A percentile compares a stretch with the other conserved stretches of the same genome.
phyloP scores from a whole-genome alignment of 768 basidiomycete genomes.

The Trametes sanguinea region DNA sequence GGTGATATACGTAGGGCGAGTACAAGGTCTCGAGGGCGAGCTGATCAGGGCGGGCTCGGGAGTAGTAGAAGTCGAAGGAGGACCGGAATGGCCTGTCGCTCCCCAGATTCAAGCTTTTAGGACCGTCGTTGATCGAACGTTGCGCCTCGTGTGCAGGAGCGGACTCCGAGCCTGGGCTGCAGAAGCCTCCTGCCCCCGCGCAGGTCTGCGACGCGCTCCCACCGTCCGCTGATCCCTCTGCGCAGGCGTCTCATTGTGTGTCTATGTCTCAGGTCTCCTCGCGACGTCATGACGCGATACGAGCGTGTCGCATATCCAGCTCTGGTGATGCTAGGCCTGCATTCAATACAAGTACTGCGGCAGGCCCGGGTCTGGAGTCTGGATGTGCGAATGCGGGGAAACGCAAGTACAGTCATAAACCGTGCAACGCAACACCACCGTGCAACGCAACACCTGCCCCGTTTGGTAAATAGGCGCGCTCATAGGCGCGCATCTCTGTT shows the following conservation, averaged over 20 bases:
- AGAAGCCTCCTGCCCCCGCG: background rate
- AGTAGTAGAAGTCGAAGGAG: constrained; percentile 1
- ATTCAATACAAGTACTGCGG: too few species aligned
- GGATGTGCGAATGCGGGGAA: too few species aligned
- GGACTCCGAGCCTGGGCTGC: constrained; percentile 13
- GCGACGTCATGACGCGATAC: background rate
- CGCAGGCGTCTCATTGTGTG: too few species aligned
- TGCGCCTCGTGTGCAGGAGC: constrained; percentile 18
- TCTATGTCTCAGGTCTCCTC: background rate
- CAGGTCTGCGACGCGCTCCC: too few species aligned
- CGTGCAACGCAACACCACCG: background rate
- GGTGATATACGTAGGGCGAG: background rate
- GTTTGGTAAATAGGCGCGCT: background rate
- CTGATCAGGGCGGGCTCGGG: background rate
- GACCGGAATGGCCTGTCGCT: background rate
- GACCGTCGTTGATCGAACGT: constrained; percentile 10
- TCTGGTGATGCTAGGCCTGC: too few species aligned
- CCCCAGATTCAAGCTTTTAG: constrained; percentile 8
- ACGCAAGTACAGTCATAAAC: background rate
- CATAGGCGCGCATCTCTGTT: background rate
- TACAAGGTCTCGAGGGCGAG: background rate
- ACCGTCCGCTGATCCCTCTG: too few species aligned
- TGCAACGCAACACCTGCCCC: background rate
- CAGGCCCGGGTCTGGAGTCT: too few species aligned
- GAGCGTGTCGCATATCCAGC: background rate